Conservation (phyloP, 2,329 filamentous ascomycete genomes). For the Niveomyces coronatus region DNA sequence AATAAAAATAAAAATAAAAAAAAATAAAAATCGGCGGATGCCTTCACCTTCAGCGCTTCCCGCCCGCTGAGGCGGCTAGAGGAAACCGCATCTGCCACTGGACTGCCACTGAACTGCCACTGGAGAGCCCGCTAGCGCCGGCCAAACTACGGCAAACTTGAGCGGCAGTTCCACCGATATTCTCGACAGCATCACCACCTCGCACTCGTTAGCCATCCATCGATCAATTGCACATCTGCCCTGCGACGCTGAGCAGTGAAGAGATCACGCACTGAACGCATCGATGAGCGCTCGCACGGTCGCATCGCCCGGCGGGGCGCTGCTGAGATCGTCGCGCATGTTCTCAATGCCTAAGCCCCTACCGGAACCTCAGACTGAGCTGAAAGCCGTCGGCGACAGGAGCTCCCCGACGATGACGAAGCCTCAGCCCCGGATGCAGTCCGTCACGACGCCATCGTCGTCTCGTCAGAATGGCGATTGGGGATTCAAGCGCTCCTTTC, state of each 20-base stretch:
- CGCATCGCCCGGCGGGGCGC: slow-evolving; percentile 51
- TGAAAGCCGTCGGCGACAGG: slow-evolving; percentile 23
- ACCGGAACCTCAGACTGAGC: slow-evolving; percentile 46
- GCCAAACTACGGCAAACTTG: slow-evolving; percentile 10
- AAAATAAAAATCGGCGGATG: no score
- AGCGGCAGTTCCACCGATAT: slow-evolving; percentile 7
- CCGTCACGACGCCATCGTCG: slow-evolving; percentile 65
- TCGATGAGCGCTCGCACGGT: slow-evolving; percentile 23
- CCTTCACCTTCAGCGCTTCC: slow-evolving; percentile 2
- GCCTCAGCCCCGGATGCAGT: slow-evolving; percentile 70
- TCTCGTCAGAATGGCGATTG: slow-evolving; percentile 76
- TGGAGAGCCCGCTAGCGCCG: no score
- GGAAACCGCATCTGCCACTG: not conserved
- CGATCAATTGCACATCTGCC: slow-evolving; percentile 13
- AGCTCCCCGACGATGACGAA: slow-evolving; percentile 46
- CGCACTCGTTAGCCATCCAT: slow-evolving; percentile 7
- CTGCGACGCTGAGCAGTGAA: slow-evolving; percentile 16
- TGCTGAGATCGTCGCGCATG: slow-evolving; percentile 79
- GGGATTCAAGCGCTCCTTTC: slow-evolving; percentile 82
- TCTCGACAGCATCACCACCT: slow-evolving; percentile 19
- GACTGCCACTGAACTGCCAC: slow-evolving; percentile 2
- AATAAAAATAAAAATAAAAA: no score
- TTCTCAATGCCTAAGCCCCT: slow-evolving; percentile 78
- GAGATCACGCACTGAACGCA: no score
- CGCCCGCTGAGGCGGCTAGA: not conserved